phyloP scores from a whole-genome alignment of 2,329 filamentous ascomycete species.

The Xylariaceae sp. region DNA sequence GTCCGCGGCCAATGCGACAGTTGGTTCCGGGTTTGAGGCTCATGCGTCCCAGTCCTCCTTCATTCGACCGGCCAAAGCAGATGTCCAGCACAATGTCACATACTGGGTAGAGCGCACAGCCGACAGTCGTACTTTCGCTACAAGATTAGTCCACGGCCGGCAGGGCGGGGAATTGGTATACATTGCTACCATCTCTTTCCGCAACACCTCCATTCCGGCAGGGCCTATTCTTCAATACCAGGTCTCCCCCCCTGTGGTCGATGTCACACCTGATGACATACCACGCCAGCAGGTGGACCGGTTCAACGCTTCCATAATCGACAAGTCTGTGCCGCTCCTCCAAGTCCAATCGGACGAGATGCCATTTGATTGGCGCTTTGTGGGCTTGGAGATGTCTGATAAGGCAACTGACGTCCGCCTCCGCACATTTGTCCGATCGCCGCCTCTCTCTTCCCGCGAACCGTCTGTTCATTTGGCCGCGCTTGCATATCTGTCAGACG shows the following conservation, averaged over 20 bases:
- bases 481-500: conserved; percentile 14
- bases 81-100: background rate
- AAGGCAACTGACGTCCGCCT: background rate
- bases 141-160: conserved; percentile 10
- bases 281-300: background rate
- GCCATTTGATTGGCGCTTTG: conserved; percentile 10
- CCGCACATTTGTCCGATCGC: conserved; percentile 5
- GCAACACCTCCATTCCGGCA: conserved; percentile 1
- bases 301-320: background rate
- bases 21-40: conserved; percentile 4
- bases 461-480: conserved; percentile 7
- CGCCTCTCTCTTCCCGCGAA: conserved; percentile 1
- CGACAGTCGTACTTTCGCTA: conserved; percentile 12
- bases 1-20: conserved; percentile 14
- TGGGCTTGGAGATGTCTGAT: background rate
- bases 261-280: conserved; percentile 4
- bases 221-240: conserved; percentile 1
- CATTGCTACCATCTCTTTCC: conserved; percentile 13
- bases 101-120: conserved; percentile 10
- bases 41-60: conserved; percentile 18
- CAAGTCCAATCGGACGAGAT: background rate
- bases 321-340: conserved; percentile 1
- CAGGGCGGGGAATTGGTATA: conserved; percentile 7
- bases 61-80: conserved; percentile 4
- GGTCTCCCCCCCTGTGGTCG: background rate